These are phyloP conservation scores for Erigeron canadensis DNA, from an alignment of 129 eudicot genomes.

Conservation along the genomic window DNA sequence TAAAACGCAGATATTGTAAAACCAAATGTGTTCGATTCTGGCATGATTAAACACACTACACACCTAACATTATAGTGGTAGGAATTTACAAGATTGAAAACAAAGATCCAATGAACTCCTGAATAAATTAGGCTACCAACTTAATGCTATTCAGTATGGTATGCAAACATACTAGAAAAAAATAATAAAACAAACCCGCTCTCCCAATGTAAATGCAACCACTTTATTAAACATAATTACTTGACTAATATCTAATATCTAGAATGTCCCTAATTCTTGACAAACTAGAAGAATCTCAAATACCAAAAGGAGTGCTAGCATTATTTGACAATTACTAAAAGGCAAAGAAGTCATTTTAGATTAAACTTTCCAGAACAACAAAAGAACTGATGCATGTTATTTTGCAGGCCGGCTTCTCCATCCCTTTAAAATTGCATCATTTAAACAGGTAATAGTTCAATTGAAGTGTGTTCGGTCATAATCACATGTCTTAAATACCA, in stretches of 20 bases:
- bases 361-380: too few relatives aligned
- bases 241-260: neutral
- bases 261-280: neutral
- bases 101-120: too few relatives aligned
- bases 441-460: neutral
- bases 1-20: constrained; percentile 3
- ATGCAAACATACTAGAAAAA: neutral
- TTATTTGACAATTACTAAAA: neutral
- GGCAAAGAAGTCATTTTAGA: constrained; percentile 2
- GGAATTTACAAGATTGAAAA: neutral
- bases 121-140: constrained; percentile 1
- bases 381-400: neutral
- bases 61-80: neutral
- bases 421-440: neutral
- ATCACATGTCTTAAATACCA: constrained; percentile 6
- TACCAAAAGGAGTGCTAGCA: neutral
- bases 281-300: neutral
- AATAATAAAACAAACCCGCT: neutral
- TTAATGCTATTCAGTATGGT: neutral
- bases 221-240: neutral
- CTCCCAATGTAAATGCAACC: neutral
- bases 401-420: neutral
- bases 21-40: neutral
- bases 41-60: neutral
- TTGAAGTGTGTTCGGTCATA: constrained; percentile 6